phyloP scores from a whole-genome alignment of 345 rosid genomes.

The Ceriops decandra region DNA sequence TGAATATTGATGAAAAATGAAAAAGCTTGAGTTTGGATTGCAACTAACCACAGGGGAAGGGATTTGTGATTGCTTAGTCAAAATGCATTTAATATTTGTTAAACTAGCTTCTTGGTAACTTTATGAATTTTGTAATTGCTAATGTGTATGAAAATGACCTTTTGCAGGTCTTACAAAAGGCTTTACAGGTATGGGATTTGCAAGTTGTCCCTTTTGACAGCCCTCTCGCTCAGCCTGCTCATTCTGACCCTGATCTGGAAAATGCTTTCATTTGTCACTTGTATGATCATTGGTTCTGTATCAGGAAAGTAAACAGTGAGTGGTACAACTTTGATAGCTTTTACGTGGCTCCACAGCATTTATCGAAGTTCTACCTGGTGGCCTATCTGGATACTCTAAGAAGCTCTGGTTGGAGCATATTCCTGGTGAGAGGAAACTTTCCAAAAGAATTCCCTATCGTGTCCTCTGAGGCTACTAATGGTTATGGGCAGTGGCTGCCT shows the following conservation, averaged over 20 bases:
- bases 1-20: too few relatives aligned
- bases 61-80: background rate
- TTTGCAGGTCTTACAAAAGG: slow-evolving; percentile 80
- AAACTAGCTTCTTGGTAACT: slow-evolving; percentile 12
- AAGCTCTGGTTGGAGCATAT: slow-evolving; percentile 91
- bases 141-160: slow-evolving; percentile 10
- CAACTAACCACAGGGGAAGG: too few relatives aligned
- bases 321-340: slow-evolving; percentile 98
- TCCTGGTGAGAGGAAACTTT: slow-evolving; percentile 85
- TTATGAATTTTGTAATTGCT: slow-evolving; percentile 2
- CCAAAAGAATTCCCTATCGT: slow-evolving; percentile 73
- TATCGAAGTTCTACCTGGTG: slow-evolving; percentile 83
- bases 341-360: slow-evolving; percentile 78
- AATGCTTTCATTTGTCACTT: slow-evolving; percentile 88
- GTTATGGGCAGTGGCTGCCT: slow-evolving; percentile 82
- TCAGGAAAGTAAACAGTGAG: slow-evolving; percentile 78
- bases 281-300: slow-evolving; percentile 96
- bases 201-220: slow-evolving; percentile 84
- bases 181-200: slow-evolving; percentile 90
- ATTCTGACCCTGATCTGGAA: slow-evolving; percentile 79
- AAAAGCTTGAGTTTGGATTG: too few relatives aligned
- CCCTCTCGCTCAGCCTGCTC: slow-evolving; percentile 90
- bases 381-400: slow-evolving; percentile 81
- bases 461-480: slow-evolving; percentile 67
- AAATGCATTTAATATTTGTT: slow-evolving; percentile 5